Conservation (phyloP, 164 flowering plant genomes). For the Akebia trifoliata region DNA sequence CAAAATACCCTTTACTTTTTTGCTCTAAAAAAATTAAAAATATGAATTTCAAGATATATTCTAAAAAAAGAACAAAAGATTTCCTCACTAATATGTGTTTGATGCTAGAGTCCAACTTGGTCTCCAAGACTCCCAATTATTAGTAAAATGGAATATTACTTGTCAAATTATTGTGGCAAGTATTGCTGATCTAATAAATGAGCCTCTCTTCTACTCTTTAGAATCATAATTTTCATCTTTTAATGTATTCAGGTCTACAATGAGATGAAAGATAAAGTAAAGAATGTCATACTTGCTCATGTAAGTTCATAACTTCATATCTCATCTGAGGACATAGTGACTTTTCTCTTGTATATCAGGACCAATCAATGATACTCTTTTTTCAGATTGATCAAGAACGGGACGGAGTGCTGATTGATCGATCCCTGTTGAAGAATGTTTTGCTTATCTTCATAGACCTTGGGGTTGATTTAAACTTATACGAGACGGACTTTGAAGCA, state of each 20-base stretch:
- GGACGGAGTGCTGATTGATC: slow-evolving; percentile 36
- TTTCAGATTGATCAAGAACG: slow-evolving; percentile 41
- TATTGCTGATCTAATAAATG: neutral
- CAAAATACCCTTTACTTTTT: no score
- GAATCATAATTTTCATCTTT: neutral
- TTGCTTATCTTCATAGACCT: slow-evolving; percentile 34
- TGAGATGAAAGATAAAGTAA: slow-evolving; percentile 16
- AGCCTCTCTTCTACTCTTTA: neutral
- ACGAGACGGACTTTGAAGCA: slow-evolving; percentile 35
- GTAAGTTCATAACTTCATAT: slow-evolving; percentile 11
- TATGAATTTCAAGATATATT: no score
- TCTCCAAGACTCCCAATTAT: no score
- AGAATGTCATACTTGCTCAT: slow-evolving; percentile 20
- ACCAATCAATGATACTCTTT: slow-evolving; percentile 2
- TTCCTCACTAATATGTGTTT: no score
- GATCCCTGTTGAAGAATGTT: slow-evolving; percentile 34
- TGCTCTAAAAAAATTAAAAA: no score
- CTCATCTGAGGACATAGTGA: neutral
- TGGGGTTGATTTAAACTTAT: slow-evolving; percentile 23
- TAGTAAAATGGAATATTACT: no score
- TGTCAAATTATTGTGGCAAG: neutral
- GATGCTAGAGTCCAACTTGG: no score
- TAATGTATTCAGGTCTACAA: slow-evolving; percentile 29
- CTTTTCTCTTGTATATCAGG: neutral
- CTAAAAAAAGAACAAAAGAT: no score